phyloP scores from a whole-genome alignment of 2,329 filamentous ascomycete species.

The Botrytis deweyae region DNA sequence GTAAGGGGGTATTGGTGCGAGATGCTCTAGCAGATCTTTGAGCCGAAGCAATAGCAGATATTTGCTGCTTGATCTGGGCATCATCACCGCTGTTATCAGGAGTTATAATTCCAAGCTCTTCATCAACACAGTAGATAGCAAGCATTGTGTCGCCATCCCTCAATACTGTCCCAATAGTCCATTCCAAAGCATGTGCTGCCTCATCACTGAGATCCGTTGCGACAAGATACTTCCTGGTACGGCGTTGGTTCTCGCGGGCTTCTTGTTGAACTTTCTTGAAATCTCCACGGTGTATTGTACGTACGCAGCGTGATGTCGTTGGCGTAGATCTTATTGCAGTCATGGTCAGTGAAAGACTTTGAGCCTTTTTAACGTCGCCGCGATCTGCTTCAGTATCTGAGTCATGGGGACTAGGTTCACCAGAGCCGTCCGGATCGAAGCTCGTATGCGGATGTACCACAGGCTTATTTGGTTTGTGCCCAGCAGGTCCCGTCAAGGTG shows the following conservation, averaged over 20 bases:
- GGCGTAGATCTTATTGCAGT: conserved; percentile 76
- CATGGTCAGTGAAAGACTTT: conserved; percentile 77
- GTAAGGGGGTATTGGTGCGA: conserved; percentile 29
- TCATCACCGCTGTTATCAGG: conserved; percentile 53
- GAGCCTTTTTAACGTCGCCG: conserved; percentile 81
- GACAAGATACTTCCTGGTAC: conserved; percentile 88
- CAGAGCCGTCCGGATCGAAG: conserved; percentile 63
- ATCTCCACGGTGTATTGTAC: conserved; percentile 87
- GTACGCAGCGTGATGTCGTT: conserved; percentile 76
- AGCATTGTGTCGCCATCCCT: conserved; percentile 92
- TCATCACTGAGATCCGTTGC: conserved; percentile 94
- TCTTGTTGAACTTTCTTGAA: conserved; percentile 73
- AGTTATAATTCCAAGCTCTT: conserved; percentile 66
- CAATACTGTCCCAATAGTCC: conserved; percentile 94
- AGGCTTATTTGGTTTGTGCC: conserved; percentile 53
- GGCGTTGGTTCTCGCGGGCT: conserved; percentile 73
- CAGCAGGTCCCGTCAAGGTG: conserved; percentile 61
- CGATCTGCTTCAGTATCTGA: conserved; percentile 86
- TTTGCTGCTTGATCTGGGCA: conserved; percentile 72
- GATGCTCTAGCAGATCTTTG: conserved; percentile 37
- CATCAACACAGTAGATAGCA: conserved; percentile 90
- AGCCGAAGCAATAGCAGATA: conserved; percentile 65
- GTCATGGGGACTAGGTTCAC: conserved; percentile 59
- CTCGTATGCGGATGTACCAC: conserved; percentile 79
- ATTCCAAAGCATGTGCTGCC: conserved; percentile 91